Evolutionary conservation across 179 eudicot genomes (phyloP).

Genomic region (Pouteria campechiana): DNA sequence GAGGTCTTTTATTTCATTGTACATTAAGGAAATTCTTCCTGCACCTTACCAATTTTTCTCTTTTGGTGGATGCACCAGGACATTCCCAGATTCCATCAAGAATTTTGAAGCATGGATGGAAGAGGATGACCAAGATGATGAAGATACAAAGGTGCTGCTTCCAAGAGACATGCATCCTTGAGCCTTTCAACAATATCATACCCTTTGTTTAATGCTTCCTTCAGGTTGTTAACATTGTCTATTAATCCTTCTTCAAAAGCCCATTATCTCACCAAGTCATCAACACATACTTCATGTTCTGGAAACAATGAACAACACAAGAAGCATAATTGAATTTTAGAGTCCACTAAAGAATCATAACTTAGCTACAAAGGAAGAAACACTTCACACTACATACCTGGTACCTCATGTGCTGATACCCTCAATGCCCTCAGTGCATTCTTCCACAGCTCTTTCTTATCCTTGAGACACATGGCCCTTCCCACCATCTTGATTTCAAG

Average conservation of each 20-base stretch:
- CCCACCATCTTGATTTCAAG: conserved; percentile 1
- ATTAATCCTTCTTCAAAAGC: conserved; percentile 1
- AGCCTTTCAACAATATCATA: conserved; percentile 1
- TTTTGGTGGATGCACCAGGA: not conserved
- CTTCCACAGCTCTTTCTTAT: not conserved
- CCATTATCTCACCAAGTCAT: conserved; percentile 5
- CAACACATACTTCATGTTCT: not conserved
- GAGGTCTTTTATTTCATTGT: not conserved
- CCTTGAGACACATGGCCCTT: conserved; percentile 4
- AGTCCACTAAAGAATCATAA: conserved; percentile 2
- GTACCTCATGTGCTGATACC: not conserved
- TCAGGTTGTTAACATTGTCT: not conserved
- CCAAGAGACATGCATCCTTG: conserved; percentile 3
- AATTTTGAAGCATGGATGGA: not conserved
- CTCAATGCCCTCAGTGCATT: conserved; percentile 2
- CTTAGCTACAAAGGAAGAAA: conserved; percentile 3
- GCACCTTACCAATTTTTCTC: not conserved
- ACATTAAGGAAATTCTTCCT: not conserved
- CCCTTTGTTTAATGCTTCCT: conserved; percentile 1
- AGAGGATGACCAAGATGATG: not conserved
- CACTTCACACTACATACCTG: conserved; percentile 1
- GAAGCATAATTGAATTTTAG: conserved; percentile 2
- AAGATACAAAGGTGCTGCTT: not conserved
- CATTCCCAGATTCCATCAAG: not conserved
- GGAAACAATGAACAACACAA: conserved; percentile 6